Base-by-base conservation (phyloP, 2,329 filamentous ascomycete genomes). In the Clonostachys rhizophaga region DNA sequence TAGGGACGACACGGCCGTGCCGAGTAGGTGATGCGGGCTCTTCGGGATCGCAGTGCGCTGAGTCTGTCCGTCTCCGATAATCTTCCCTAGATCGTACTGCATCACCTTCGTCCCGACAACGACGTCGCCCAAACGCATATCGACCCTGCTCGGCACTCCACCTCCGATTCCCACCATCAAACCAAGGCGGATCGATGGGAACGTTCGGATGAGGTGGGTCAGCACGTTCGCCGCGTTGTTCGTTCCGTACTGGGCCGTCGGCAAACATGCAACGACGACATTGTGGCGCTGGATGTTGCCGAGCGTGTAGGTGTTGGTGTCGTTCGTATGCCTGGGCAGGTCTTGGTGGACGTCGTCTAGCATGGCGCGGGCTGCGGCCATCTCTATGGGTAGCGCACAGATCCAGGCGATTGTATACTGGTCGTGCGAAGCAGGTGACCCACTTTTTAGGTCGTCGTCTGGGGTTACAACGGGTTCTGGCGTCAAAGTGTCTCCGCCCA, bases 111-210 rank as follows among this genome's bases (percentile, higher is more conserved):
- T 52, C 18, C 55, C 54, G 9, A 58, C 54, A 3, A 56, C 53
- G 6, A 57, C 41, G 33, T 58, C 56, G 10, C 56, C 56, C 2
- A 58, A 49, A 35, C 51, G 50, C 11, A 58, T 37, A 7, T 57
- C 55, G 13, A 17, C 41, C 11, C 44, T 44, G 18, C 43, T 47
- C 5, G 60, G 60, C 0, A 50, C 52, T 2, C 58, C 59, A 16
- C 58, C 59, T 17, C 60, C 59, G 1, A 62, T 58, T 3, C 60
- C 58, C 4, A 62, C 60, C 45, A 62, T 54, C 12, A 57, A 17
- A 1, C 40, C 44, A 3, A 45, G 42, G 1, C 44, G 48, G 6
- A 52, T 47, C 6, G n/a, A 53, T 1, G 49, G 52, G 33, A 57
- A 57, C 2, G 43, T 52, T 5, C 47, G 18, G 4, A 16, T 35